These are phyloP conservation scores for Articulospora tetracladia DNA, from an alignment of 495 filamentous ascomycete genomes.

Conservation along the genomic window DNA sequence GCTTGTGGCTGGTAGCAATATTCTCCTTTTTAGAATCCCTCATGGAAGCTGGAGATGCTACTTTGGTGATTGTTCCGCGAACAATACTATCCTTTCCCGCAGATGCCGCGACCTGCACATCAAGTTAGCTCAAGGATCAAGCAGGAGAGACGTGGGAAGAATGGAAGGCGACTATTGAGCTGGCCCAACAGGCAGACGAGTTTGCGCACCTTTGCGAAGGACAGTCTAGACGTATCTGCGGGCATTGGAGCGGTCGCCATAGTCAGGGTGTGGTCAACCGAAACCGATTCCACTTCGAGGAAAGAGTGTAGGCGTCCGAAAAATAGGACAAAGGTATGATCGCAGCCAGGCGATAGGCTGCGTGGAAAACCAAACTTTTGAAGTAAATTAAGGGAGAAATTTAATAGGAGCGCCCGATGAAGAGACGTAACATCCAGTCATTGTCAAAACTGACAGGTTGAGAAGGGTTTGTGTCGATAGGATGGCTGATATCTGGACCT, in stretches of 20 bases:
- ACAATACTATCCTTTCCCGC: slow-evolving; percentile 40
- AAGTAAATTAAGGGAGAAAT: slow-evolving; percentile 26
- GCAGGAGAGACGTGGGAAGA: not conserved
- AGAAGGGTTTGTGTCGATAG: not conserved
- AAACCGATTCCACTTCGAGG: slow-evolving; percentile 4
- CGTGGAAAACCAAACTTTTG: slow-evolving; percentile 20
- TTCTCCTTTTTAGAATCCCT: slow-evolving; percentile 24
- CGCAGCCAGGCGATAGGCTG: slow-evolving; percentile 21
- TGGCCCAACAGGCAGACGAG: not conserved
- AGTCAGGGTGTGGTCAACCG: slow-evolving; percentile 11
- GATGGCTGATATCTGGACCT: not conserved
- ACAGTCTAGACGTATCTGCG: slow-evolving; percentile 42
- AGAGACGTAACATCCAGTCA: slow-evolving; percentile 30
- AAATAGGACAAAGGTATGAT: slow-evolving; percentile 17
- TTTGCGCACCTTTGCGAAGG: slow-evolving; percentile 55
- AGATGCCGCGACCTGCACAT: slow-evolving; percentile 50
- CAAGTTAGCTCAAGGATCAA: slow-evolving; percentile 8
- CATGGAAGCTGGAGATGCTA: slow-evolving; percentile 8
- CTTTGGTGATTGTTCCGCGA: slow-evolving; percentile 22
- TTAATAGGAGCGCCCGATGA: slow-evolving; percentile 28
- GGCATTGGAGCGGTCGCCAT: slow-evolving; percentile 38
- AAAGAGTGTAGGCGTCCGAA: slow-evolving; percentile 25
- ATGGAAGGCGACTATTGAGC: not conserved
- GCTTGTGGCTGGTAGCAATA: not conserved
- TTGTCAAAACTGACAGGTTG: slow-evolving; percentile 26